Evolutionary conservation across 2,329 filamentous ascomycete species (phyloP).

Genomic region (Hypoxylon sp.): DNA sequence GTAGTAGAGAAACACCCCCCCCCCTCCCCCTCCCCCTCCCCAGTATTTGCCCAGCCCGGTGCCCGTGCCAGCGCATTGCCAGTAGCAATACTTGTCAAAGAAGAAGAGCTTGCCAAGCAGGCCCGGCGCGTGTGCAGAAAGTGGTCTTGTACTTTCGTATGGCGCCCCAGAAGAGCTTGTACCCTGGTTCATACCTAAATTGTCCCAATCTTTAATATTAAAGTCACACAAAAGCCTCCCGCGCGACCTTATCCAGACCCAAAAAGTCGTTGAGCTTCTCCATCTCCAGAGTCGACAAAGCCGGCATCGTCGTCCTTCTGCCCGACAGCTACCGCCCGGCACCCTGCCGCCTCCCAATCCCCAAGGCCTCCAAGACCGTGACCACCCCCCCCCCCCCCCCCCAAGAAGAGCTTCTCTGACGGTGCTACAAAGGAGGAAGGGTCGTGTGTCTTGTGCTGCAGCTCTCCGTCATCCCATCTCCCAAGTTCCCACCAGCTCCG

Average conservation of each 20-base stretch:
- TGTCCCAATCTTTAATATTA: conserved; percentile 48
- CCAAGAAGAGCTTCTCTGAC: conserved; percentile 40
- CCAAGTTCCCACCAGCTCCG: conserved; percentile 54
- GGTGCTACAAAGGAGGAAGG: conserved; percentile 45
- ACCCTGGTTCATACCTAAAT: conserved; percentile 46
- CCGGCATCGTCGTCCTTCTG: conserved; percentile 42
- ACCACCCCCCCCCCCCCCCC: too few species aligned
- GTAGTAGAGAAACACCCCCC: too few species aligned
- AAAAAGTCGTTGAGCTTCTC: conserved; percentile 43
- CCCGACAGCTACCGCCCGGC: conserved; percentile 41
- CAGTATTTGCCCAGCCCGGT: conserved; percentile 34
- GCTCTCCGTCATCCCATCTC: conserved; percentile 53
- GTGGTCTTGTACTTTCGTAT: conserved; percentile 41
- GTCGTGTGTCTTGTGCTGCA: conserved; percentile 53
- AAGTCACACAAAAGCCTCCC: conserved; percentile 49
- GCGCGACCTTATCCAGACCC: conserved; percentile 44
- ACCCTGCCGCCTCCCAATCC: conserved; percentile 39
- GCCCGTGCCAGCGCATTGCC: conserved; percentile 44
- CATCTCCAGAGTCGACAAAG: conserved; percentile 43
- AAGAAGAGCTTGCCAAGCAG: conserved; percentile 45
- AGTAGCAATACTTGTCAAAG: conserved; percentile 44
- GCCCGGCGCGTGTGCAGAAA: conserved; percentile 44
- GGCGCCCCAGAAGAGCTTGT: conserved; percentile 39
- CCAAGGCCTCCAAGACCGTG: conserved; percentile 42
- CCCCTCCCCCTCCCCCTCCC: too few species aligned